These are phyloP conservation scores for Trypanosoma caninum DNA, from an alignment of 208 protist genomes.

Conservation along the genomic window DNA sequence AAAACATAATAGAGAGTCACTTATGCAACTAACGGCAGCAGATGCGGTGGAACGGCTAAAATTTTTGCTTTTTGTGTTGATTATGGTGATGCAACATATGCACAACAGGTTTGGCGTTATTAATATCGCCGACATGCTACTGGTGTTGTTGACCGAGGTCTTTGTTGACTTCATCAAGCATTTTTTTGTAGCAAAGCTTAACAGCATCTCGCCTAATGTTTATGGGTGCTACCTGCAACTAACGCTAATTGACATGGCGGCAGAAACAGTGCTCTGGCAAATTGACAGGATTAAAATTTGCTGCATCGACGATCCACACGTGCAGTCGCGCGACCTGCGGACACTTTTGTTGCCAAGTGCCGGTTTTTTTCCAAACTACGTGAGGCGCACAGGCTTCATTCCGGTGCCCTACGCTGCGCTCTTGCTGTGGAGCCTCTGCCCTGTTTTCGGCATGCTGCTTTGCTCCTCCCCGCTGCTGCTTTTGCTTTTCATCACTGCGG, in stretches of 20 bases:
- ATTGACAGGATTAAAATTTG: slow-evolving; percentile 21
- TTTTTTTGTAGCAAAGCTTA: slow-evolving; percentile 89
- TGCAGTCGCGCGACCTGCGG: not conserved
- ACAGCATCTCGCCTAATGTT: slow-evolving; percentile 60
- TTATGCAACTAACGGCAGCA: slow-evolving; percentile 76
- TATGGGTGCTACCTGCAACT: slow-evolving; percentile 54
- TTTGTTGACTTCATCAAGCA: slow-evolving; percentile 92
- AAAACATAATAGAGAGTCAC: slow-evolving; percentile 77
- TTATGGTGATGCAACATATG: slow-evolving; percentile 71
- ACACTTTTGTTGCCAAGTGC: slow-evolving; percentile 28
- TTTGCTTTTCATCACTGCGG: slow-evolving; percentile 10
- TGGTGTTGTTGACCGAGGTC: slow-evolving; percentile 60
- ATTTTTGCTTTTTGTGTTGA: slow-evolving; percentile 73
- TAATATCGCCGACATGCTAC: slow-evolving; percentile 28
- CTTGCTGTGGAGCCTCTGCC: slow-evolving; percentile 38
- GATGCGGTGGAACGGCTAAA: slow-evolving; percentile 92
- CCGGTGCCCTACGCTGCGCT: slow-evolving; percentile 40
- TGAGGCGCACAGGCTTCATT: slow-evolving; percentile 37
- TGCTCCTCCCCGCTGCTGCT: slow-evolving; percentile 22
- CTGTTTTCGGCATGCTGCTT: slow-evolving; percentile 25
- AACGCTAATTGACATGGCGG: slow-evolving; percentile 38
- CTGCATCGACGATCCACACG: slow-evolving; percentile 14
- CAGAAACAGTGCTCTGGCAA: slow-evolving; percentile 39
- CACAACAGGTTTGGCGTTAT: slow-evolving; percentile 32
- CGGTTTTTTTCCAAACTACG: slow-evolving; percentile 46